Evolutionary conservation across 805 yeast species (phyloP).

Genomic region (Candida bentonensis): DNA sequence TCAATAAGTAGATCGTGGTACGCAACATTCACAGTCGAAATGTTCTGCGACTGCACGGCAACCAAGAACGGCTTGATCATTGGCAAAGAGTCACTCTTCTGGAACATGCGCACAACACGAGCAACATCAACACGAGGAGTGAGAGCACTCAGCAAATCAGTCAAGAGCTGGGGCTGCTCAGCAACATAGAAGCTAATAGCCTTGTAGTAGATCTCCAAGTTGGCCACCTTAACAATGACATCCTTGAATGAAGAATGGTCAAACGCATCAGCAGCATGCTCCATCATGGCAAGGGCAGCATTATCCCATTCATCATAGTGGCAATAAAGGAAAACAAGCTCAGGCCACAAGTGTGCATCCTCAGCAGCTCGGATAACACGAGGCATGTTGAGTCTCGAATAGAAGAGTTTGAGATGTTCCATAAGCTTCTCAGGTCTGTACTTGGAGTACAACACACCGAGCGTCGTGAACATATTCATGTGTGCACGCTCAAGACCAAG

Average conservation of each 20-base stretch:
- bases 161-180: slow-evolving; percentile 81
- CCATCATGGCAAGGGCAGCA: slow-evolving; percentile 94
- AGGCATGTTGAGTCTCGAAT: slow-evolving; percentile 97
- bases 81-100: slow-evolving; percentile 90
- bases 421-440: slow-evolving; percentile 80
- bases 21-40: slow-evolving; percentile 83
- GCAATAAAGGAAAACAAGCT: slow-evolving; percentile 87
- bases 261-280: slow-evolving; percentile 80
- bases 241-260: slow-evolving; percentile 93
- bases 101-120: slow-evolving; percentile 88
- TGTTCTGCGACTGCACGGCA: slow-evolving; percentile 80
- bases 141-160: slow-evolving; percentile 71
- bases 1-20: slow-evolving; percentile 91
- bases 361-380: slow-evolving; percentile 92
- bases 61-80: slow-evolving; percentile 90
- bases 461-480: slow-evolving; percentile 98
- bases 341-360: slow-evolving; percentile 90
- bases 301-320: slow-evolving; percentile 99
- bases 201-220: slow-evolving; percentile 91
- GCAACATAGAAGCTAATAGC: slow-evolving; percentile 89
- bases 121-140: slow-evolving; percentile 86
- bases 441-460: slow-evolving; percentile 81
- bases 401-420: slow-evolving; percentile 94
- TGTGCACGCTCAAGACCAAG: slow-evolving; percentile 95
- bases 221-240: slow-evolving; percentile 84